Conservation (phyloP, 2,329 filamentous ascomycete species). For the Fusarium nurragi region DNA sequence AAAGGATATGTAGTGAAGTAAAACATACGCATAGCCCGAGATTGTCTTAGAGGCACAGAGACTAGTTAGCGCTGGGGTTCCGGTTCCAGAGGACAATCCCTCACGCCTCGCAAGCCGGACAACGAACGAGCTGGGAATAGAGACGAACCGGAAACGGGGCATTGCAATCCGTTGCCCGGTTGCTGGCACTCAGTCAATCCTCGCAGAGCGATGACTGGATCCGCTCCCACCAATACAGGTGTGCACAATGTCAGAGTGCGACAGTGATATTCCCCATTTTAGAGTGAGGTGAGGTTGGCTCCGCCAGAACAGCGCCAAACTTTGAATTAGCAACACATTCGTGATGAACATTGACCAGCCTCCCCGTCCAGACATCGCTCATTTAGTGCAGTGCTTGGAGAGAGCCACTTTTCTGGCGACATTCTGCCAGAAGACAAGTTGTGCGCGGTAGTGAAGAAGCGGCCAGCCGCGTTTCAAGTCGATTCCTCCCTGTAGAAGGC, state of each 20-base stretch:
- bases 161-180: constrained; percentile 31
- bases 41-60: constrained; percentile 39
- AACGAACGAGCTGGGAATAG: constrained; percentile 17
- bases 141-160: constrained; percentile 24
- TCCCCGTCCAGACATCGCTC: constrained; percentile 14
- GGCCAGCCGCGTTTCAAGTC: neutral
- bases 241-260: constrained; percentile 21
- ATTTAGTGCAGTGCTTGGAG: constrained; percentile 1
- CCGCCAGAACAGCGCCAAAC: constrained; percentile 37
- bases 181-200: constrained; percentile 16
- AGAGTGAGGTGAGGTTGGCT: constrained; percentile 37
- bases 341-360: constrained; percentile 20
- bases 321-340: constrained; percentile 34
- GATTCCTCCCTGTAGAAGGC: constrained; percentile 9
- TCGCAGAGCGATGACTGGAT: constrained; percentile 21
- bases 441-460: neutral
- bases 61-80: constrained; percentile 26
- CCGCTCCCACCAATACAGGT: constrained; percentile 26
- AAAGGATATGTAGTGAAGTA: constrained; percentile 35
- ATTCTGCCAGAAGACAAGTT: constrained; percentile 1
- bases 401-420: constrained; percentile 20
- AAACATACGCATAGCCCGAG: constrained; percentile 41
- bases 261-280: constrained; percentile 19
- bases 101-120: constrained; percentile 11
- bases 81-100: constrained; percentile 22